Evolutionary conservation across 768 basidiomycete genomes (phyloP), one percentile per base, ranked within the genome.

Genomic region (Leccinum ochraceum): DNA sequence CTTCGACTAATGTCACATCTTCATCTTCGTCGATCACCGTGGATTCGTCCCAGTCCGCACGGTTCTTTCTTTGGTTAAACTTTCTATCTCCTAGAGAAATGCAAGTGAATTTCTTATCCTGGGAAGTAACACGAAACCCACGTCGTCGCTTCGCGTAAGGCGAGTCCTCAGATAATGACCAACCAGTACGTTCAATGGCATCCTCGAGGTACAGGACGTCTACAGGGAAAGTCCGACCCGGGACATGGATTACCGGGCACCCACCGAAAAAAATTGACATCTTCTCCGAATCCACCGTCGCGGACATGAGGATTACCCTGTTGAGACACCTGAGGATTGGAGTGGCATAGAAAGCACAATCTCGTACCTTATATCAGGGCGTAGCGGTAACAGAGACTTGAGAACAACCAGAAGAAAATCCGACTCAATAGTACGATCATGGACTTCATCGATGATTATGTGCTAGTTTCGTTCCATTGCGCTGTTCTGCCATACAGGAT

Each of bases 371-470:
- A 99, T 78, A 66, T 96, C 87, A 53, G 87, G 83, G 26, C 92
- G 83, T 63, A 88, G 84, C 57, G 81, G 75, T 55, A 97, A 74
- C 36, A 98, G 77, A 16, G 90, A 87, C 74, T 93, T 94, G 56
- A 99, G 80, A 6, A 98, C 93, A 65, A 98, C 94, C 34, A 99
- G 79, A 32, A 99, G 82, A 77, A 99, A 99, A 74, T 98, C 96
- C 0, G 94, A 95, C 71, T 99, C 96, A 65, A 99, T 97, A 7
- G 89, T 93, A 22, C 96, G 88, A 77, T 99, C 96, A 68, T 99
- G 96, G 51, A 97, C 93, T 87, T 99, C 96, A 66, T 99, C 96
- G 48, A 98, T 89, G 60, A 99, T 89, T 70, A 99, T 87, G 69
- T 97, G 95, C 92, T 94, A 55, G n/a, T 39, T 62, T 56, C 39